Conservation (phyloP, 805 yeast genomes). For the Starmerella apis region DNA sequence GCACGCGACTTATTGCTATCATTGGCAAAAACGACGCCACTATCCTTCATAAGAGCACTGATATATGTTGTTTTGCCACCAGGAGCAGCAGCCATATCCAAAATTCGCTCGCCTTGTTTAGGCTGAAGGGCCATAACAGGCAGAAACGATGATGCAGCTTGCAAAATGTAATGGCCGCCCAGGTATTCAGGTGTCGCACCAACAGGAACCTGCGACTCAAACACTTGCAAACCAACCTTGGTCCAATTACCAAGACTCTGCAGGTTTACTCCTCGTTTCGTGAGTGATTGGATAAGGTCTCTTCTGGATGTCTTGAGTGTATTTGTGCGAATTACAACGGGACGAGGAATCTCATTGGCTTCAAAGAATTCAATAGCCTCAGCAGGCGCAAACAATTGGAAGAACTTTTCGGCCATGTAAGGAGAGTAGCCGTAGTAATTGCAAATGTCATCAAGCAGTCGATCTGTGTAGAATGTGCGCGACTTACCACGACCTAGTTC, state of each 20-base stretch:
- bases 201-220: conserved; percentile 97
- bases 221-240: conserved; percentile 92
- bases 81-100: conserved; percentile 99
- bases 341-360: conserved; percentile 95
- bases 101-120: conserved; percentile 88
- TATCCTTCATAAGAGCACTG: conserved; percentile 93
- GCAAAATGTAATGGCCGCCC: conserved; percentile 94
- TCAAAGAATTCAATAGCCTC: conserved; percentile 98
- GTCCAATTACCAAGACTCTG: conserved; percentile 98
- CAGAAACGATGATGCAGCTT: conserved; percentile 95
- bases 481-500: conserved; percentile 53
- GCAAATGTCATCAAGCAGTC: conserved; percentile 75
- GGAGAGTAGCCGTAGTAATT: conserved; percentile 89
- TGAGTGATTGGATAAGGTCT: conserved; percentile 87
- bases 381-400: conserved; percentile 80
- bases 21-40: conserved; percentile 94
- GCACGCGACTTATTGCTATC: conserved; percentile 96
- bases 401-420: conserved; percentile 86
- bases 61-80: conserved; percentile 97
- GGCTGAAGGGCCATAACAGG: conserved; percentile 98
- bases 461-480: conserved; percentile 69
- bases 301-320: conserved; percentile 90
- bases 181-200: conserved; percentile 99
- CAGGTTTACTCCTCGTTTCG: conserved; percentile 91
- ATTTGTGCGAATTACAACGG: conserved; percentile 94